Evolutionary conservation across 2,329 filamentous ascomycete species (phyloP).

Genomic region (Aureobasidium sp.): DNA sequence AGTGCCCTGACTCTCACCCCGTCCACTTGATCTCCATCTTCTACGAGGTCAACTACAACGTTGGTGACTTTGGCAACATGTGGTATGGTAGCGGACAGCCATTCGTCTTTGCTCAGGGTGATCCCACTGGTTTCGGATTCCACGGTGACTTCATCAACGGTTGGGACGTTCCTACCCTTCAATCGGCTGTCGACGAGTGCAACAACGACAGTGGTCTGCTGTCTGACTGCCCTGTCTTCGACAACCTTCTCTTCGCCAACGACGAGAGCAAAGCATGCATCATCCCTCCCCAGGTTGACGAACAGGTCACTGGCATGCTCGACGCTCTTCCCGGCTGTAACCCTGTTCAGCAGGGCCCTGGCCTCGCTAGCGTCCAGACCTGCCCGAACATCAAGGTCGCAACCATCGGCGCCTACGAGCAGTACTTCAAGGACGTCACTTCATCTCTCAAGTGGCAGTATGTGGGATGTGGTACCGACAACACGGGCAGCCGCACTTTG

Average conservation of each 20-base stretch:
- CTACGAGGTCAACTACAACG: constrained; percentile 34
- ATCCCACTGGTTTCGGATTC: constrained; percentile 46
- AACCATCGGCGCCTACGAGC: constrained; percentile 17
- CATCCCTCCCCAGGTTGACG: constrained; percentile 28
- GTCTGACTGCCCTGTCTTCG: constrained; percentile 28
- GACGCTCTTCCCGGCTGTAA: constrained; percentile 31
- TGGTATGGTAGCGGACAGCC: constrained; percentile 29
- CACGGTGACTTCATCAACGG: constrained; percentile 50
- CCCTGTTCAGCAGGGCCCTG: constrained; percentile 26
- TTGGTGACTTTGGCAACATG: constrained; percentile 29
- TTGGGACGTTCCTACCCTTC: constrained; percentile 37
- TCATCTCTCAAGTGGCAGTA: constrained; percentile 24
- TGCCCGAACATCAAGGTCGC: constrained; percentile 21
- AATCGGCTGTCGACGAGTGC: constrained; percentile 32
- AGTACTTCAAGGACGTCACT: constrained; percentile 19
- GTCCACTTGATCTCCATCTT: constrained; percentile 35
- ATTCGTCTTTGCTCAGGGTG: constrained; percentile 43
- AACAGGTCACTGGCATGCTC: constrained; percentile 25
- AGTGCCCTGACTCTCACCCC: constrained; percentile 35
- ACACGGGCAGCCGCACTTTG: constrained; percentile 21
- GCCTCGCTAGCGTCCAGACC: constrained; percentile 16
- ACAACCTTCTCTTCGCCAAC: constrained; percentile 22
- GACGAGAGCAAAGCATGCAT: constrained; percentile 21
- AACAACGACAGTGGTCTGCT: constrained; percentile 28
- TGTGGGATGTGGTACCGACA: constrained; percentile 27